Conservation (phyloP, 495 filamentous ascomycete genomes). For the Viridothelium virens region DNA sequence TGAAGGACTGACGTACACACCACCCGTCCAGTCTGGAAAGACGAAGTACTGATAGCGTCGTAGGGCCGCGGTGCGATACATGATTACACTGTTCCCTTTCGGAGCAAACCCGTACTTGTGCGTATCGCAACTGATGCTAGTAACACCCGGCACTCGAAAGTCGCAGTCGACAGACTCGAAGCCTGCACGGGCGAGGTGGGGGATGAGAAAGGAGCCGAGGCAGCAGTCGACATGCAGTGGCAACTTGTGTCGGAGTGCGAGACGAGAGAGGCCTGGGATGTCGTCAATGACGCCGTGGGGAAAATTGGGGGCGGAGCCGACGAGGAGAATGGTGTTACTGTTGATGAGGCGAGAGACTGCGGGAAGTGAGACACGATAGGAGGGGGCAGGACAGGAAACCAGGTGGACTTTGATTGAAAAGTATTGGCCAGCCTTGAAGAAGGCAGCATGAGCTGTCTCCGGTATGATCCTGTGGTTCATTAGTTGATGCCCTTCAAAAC, state of each 20-base stretch:
- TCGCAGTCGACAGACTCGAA: constrained; percentile 84
- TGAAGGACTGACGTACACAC: constrained; percentile 86
- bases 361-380: constrained; percentile 71
- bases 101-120: constrained; percentile 99
- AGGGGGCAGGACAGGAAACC: constrained; percentile 79
- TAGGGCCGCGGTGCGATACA: constrained; percentile 74
- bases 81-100: constrained; percentile 85
- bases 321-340: constrained; percentile 90
- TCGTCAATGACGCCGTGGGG: constrained; percentile 97
- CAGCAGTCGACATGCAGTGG: constrained; percentile 97
- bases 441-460: constrained; percentile 88
- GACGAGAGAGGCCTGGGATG: constrained; percentile 73
- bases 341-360: constrained; percentile 81
- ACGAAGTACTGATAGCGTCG: constrained; percentile 92
- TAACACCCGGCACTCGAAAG: constrained; percentile 89
- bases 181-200: constrained; percentile 83
- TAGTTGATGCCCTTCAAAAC: constrained; percentile 15
- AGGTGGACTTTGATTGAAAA: constrained; percentile 91
- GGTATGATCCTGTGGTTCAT: constrained; percentile 66
- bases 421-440: constrained; percentile 89
- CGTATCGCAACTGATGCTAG: constrained; percentile 90
- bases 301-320: constrained; percentile 94
- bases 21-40: constrained; percentile 88
- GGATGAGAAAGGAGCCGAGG: constrained; percentile 87
- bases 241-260: constrained; percentile 68